Conservation (phyloP, 2,329 filamentous ascomycete species). For the Penicillium fuscoglaucum region DNA sequence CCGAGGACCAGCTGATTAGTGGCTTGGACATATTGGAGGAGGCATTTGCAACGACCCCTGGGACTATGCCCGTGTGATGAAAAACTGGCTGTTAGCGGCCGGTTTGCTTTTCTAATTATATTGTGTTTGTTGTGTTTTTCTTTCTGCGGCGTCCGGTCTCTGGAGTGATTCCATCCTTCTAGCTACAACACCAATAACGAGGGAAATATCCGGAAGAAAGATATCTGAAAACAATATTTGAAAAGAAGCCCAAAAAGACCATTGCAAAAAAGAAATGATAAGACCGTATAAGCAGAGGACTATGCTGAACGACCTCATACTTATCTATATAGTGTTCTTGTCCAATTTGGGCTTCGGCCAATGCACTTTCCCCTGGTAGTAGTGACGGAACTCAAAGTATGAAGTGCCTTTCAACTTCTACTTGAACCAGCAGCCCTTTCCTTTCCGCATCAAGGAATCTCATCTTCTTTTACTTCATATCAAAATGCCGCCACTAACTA, state of each 20-base stretch:
- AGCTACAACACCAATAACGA: background rate
- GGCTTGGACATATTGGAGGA: conserved; percentile 59
- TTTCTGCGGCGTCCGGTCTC: background rate
- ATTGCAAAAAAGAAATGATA: no score
- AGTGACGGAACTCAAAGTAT: no score
- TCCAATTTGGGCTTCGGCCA: background rate
- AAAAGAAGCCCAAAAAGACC: background rate
- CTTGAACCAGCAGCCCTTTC: background rate
- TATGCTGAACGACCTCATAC: background rate
- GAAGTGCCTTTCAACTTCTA: no score
- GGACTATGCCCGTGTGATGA: background rate
- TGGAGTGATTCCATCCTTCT: background rate
- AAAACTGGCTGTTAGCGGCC: background rate
- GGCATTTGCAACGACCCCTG: conserved; percentile 44
- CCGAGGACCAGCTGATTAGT: conserved; percentile 50
- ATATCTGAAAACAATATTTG: background rate
- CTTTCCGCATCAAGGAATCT: background rate
- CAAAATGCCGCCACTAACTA: background rate
- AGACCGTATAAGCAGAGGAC: no score
- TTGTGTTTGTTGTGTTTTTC: background rate
- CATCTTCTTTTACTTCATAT: background rate
- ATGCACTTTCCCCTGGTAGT: background rate
- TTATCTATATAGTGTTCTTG: background rate
- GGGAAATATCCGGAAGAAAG: background rate
- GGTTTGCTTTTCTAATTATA: background rate